Conservation (phyloP, 768 basidiomycete genomes). For the Ramaria sp. region DNA sequence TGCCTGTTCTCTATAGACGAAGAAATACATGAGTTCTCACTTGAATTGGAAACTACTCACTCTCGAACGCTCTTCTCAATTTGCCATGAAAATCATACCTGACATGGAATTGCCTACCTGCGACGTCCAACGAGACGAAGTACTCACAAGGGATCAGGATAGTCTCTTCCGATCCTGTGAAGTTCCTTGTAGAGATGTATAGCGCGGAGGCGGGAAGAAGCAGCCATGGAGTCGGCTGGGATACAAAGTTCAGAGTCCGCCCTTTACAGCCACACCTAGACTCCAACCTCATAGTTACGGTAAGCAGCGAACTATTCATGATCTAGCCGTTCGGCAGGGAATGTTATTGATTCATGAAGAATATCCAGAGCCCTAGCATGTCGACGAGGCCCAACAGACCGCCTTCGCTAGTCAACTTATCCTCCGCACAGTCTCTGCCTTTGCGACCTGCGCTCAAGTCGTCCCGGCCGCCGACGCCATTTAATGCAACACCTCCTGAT, state of each 20-base stretch:
- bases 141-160: slow-evolving; percentile 70
- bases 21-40: not conserved
- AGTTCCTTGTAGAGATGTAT: slow-evolving; percentile 75
- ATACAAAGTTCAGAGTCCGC: too few species aligned
- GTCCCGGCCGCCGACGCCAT: slow-evolving; percentile 1
- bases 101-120: too few species aligned
- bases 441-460: slow-evolving; percentile 46
- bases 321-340: too few species aligned
- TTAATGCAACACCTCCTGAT: not conserved
- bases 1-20: slow-evolving; percentile 46
- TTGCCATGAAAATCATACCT: slow-evolving; percentile 74
- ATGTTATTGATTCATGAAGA: not conserved
- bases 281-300: too few species aligned
- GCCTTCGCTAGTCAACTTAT: not conserved
- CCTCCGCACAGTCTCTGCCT: slow-evolving; percentile 3
- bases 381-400: not conserved
- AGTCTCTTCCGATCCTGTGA: slow-evolving; percentile 68
- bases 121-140: not conserved
- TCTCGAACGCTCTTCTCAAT: slow-evolving; percentile 62
- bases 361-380: not conserved
- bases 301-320: too few species aligned
- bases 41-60: slow-evolving; percentile 27
- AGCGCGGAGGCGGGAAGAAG: slow-evolving; percentile 46
- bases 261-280: too few species aligned
- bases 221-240: not conserved